These are phyloP conservation scores for Chlorella sp. DNA, from an alignment of 139 green algal genomes.

Conservation along the genomic window DNA sequence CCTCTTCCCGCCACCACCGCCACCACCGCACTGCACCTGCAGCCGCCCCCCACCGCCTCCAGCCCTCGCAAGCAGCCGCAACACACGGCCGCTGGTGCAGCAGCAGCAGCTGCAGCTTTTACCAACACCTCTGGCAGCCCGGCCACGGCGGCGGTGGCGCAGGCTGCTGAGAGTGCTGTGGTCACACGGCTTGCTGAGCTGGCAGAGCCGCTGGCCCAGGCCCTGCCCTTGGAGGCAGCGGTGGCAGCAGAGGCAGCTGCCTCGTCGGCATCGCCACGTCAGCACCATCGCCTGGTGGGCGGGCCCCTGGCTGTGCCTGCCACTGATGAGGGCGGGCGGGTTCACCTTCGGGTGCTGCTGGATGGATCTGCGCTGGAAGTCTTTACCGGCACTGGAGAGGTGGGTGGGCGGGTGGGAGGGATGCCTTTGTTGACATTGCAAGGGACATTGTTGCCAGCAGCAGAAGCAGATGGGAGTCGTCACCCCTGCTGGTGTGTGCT, in stretches of 20 bases:
- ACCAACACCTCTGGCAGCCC: neutral
- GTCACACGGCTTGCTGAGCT: constrained; percentile 1
- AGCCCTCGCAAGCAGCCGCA: neutral
- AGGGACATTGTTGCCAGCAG: neutral
- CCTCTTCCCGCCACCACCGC: neutral
- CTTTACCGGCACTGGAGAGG: constrained; percentile 55
- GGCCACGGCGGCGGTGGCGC: neutral
- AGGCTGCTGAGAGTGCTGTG: neutral
- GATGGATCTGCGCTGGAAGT: constrained; percentile 83
- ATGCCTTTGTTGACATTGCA: neutral
- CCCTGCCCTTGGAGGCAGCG: neutral
- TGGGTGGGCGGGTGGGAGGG: neutral
- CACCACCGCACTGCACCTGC: neutral
- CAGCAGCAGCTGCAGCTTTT: neutral
- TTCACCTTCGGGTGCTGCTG: constrained; percentile 79
- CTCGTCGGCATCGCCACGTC: neutral
- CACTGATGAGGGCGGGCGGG: constrained; percentile 24
- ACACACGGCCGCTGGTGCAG: neutral
- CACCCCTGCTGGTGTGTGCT: no score
- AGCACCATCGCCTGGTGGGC: constrained; percentile 56
- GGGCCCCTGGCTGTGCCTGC: constrained; percentile 57
- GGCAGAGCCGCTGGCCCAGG: constrained; percentile 14
- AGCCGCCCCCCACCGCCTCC: neutral
- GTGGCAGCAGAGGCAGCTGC: constrained; percentile 2
- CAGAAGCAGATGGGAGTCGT: neutral